These are phyloP conservation scores for Bryoglossum gracile DNA, from an alignment of 495 filamentous ascomycete species.

Conservation along the genomic window DNA sequence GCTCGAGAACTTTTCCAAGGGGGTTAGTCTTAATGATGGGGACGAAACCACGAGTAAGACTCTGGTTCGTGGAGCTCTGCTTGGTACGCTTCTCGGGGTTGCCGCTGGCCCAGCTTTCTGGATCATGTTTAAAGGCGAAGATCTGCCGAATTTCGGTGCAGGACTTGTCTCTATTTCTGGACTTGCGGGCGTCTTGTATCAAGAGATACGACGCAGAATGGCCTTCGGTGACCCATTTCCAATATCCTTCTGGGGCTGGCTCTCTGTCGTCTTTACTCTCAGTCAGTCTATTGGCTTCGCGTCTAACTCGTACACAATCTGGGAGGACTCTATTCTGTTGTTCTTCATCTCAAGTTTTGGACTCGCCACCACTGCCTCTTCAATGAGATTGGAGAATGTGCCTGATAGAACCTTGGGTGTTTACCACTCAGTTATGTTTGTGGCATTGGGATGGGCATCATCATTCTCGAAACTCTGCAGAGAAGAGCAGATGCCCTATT, in stretches of 20 bases:
- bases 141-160: slow-evolving; percentile 23
- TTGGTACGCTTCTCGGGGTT: slow-evolving; percentile 22
- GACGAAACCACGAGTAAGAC: slow-evolving; percentile 25
- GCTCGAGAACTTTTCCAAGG: slow-evolving; percentile 17
- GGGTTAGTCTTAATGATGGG: background rate
- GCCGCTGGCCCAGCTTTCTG: slow-evolving; percentile 22
- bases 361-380: slow-evolving; percentile 59
- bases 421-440: slow-evolving; percentile 78
- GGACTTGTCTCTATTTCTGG: slow-evolving; percentile 50
- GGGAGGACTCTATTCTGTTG: slow-evolving; percentile 93
- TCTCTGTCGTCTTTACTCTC: slow-evolving; percentile 71
- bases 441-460: slow-evolving; percentile 70
- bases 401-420: slow-evolving; percentile 64
- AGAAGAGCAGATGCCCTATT: slow-evolving; percentile 97
- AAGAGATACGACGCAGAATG: slow-evolving; percentile 44
- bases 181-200: slow-evolving; percentile 51
- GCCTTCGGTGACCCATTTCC: slow-evolving; percentile 57
- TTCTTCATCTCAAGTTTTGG: slow-evolving; percentile 91
- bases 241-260: slow-evolving; percentile 76
- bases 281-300: slow-evolving; percentile 85
- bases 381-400: slow-evolving; percentile 56
- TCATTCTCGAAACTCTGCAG: slow-evolving; percentile 90
- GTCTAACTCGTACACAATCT: slow-evolving; percentile 97
- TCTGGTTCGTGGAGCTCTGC: slow-evolving; percentile 26
- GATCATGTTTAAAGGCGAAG: slow-evolving; percentile 16